Evolutionary conservation across 2,329 filamentous ascomycete genomes (phyloP), one percentile per base, ranked within the genome.

Genomic region (Elsinoe perseae): DNA sequence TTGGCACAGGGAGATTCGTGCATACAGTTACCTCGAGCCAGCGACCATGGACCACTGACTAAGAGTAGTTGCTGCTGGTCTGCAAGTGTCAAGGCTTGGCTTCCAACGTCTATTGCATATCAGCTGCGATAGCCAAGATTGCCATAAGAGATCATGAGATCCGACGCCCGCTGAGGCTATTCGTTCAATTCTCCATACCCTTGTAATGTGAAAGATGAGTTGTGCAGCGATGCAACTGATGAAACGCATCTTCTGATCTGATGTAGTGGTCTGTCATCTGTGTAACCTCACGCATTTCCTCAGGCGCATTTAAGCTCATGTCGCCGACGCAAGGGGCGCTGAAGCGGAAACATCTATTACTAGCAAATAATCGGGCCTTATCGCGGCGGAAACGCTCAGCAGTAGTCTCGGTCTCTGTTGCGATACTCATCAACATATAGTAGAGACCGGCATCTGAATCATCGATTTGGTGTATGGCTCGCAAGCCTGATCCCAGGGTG

Each of bases 371-470:
- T 7, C 23, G 10, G 4, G 28, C 6, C 6, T 38, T 8, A 23
- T 4, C 7, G 8, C 30, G 9, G 27, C 9, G 50, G n/a, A 59
- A 59, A 1, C 4, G 6, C n/a, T 54, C 27, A 7, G 58, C 58
- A 20, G 48, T 54, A 2, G 21, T 18, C 23, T 59, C 55, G 2
- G 55, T 57, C 23, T 57, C 54, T 10, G 50, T 59, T 2, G 48
- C 48, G 6, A 59, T 54, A 2, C 4, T 25, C 10, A 34, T 20
- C 14, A 53, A 30, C 6, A 23, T 38, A 18, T 42, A 42, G 2
- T 30, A 25, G 8, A 57, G 30, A 4, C 28, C 48, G 14, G 6
- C 2, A 8, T 44, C 4, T 9, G 16, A 21, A 2, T 48, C 30
- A 9, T 28, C 48, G 20, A 59, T 32, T 8, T 30, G 28, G 5